Evolutionary conservation across 2,329 filamentous ascomycete species (phyloP).

Genomic region (Nectriaceae sp.): DNA sequence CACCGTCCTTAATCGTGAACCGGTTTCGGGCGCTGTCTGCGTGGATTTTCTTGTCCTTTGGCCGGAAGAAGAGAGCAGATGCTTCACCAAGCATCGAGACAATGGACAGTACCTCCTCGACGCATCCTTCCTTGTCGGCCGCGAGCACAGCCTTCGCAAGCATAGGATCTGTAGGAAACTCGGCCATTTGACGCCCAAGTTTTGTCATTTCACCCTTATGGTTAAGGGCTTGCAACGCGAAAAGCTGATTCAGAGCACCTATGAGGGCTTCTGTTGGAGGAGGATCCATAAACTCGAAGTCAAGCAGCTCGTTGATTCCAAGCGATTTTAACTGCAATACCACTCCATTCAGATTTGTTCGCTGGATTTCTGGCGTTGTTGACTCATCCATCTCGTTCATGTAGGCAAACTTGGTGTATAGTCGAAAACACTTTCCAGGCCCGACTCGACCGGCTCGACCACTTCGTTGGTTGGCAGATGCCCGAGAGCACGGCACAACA

Average conservation of each 20-base stretch:
- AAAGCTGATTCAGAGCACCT: conserved; percentile 84
- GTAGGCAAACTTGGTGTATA: conserved; percentile 93
- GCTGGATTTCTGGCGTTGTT: conserved; percentile 89
- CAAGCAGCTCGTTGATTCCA: conserved; percentile 87
- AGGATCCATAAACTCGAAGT: conserved; percentile 96
- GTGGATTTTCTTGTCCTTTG: conserved; percentile 96
- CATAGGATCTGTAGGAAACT: conserved; percentile 92
- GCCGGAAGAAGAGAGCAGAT: conserved; percentile 87
- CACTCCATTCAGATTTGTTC: conserved; percentile 82
- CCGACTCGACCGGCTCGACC: conserved; percentile 91
- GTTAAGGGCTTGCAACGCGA: conserved; percentile 86
- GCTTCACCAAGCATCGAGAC: conserved; percentile 94
- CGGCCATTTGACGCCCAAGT: conserved; percentile 89
- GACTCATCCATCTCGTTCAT: conserved; percentile 94
- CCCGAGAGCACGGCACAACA: conserved; percentile 87
- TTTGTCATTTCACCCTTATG: conserved; percentile 88
- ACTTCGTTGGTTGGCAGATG: conserved; percentile 89
- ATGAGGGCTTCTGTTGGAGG: conserved; percentile 89
- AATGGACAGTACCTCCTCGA: conserved; percentile 88
- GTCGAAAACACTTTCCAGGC: conserved; percentile 87
- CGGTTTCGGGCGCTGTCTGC: conserved; percentile 87
- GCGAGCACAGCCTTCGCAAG: conserved; percentile 86
- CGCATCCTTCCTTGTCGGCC: conserved; percentile 86
- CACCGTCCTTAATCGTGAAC: conserved; percentile 88
- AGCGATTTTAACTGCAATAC: conserved; percentile 86